A percentile compares a stretch with the other conserved stretches of the same genome.
Evolutionary conservation across 805 yeast species (phyloP).

Genomic region (Barnettozyma salicaria): DNA sequence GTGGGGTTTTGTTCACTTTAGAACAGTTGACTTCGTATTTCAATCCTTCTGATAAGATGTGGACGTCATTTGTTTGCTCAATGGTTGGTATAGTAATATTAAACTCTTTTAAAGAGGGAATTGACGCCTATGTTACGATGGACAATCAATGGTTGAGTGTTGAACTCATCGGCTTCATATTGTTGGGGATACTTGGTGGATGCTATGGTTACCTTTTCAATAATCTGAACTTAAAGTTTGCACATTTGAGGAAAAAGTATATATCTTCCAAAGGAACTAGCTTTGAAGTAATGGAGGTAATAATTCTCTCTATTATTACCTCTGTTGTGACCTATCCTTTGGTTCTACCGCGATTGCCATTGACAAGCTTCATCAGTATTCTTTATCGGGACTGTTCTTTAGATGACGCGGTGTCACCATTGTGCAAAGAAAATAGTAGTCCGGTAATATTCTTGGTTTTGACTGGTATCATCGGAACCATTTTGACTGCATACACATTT

Average conservation of each 20-base stretch:
- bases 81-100: slow-evolving; percentile 63
- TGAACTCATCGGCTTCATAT: slow-evolving; percentile 67
- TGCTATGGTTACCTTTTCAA: slow-evolving; percentile 51
- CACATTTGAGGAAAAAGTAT: slow-evolving; percentile 27
- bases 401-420: slow-evolving; percentile 20
- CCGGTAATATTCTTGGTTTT: slow-evolving; percentile 11
- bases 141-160: slow-evolving; percentile 67
- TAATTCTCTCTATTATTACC: slow-evolving; percentile 43
- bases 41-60: slow-evolving; percentile 59
- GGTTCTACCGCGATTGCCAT: slow-evolving; percentile 45
- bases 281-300: slow-evolving; percentile 43
- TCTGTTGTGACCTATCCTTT: slow-evolving; percentile 51
- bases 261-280: slow-evolving; percentile 20
- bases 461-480: slow-evolving; percentile 41
- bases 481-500: slow-evolving; percentile 61
- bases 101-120: slow-evolving; percentile 40
- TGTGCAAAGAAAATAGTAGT: slow-evolving; percentile 19
- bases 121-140: slow-evolving; percentile 59
- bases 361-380: slow-evolving; percentile 50
- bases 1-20: slow-evolving; percentile 75
- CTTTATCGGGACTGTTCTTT: slow-evolving; percentile 62
- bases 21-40: slow-evolving; percentile 64
- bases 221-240: slow-evolving; percentile 40
- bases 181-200: slow-evolving; percentile 69
- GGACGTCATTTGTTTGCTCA: slow-evolving; percentile 81